Percentiles rank a stretch among this genome's conserved stretches.
Conservation (phyloP, 305 asterid genomes). For the Withania somnifera region DNA sequence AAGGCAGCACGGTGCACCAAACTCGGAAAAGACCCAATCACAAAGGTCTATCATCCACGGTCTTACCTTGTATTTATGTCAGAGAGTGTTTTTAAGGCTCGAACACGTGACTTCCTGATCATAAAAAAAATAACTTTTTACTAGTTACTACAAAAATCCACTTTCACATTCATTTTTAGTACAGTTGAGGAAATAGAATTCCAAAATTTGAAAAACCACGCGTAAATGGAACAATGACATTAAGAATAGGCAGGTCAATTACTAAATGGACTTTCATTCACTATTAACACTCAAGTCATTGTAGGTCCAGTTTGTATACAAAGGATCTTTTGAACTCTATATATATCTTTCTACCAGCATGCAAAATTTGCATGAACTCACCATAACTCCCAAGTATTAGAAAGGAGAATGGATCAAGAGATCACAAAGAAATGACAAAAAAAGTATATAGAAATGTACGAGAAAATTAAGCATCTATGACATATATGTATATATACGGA, state of each 20-base stretch:
- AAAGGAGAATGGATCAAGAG: slow-evolving; percentile 3
- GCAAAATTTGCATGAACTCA: slow-evolving; percentile 23
- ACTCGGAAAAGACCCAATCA: no score
- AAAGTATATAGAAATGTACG: not conserved
- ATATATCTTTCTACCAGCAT: slow-evolving; percentile 9
- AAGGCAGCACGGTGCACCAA: no score
- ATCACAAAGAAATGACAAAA: not conserved
- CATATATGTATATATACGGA: slow-evolving; percentile 28
- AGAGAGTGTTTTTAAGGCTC: no score
- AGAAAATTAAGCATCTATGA: slow-evolving; percentile 6
- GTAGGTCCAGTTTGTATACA: slow-evolving; percentile 5
- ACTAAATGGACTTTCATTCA: not conserved
- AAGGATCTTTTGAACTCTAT: slow-evolving; percentile 16
- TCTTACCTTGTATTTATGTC: no score
- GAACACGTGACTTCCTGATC: no score
- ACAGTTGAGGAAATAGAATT: no score
- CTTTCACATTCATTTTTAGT: no score
- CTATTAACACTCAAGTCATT: not conserved
- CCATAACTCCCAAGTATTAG: slow-evolving; percentile 1
- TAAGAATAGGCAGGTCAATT: not conserved
- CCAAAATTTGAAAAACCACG: no score
- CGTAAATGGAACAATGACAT: no score
- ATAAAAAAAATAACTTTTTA: no score
- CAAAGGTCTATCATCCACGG: no score
- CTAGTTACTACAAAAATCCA: no score